Percentiles rank a stretch among this genome's conserved stretches.
These are phyloP conservation scores for Panicum virgatum DNA, from an alignment of 202 grass and related monocot species.

Conservation along the genomic window DNA sequence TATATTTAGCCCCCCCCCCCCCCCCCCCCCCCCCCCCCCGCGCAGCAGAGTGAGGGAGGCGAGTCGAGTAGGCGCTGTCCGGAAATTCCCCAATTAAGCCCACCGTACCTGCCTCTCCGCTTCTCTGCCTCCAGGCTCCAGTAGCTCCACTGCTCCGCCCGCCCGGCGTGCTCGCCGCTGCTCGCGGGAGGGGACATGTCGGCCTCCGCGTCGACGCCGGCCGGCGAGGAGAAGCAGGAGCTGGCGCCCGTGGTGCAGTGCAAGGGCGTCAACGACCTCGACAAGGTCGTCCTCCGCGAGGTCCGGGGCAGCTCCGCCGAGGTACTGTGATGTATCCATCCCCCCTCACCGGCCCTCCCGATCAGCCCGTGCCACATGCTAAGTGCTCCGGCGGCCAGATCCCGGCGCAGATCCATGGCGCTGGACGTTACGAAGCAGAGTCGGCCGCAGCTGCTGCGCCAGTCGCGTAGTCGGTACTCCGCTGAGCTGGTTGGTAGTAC, in stretches of 20 bases:
- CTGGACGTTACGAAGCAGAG: background rate
- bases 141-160: background rate
- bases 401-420: constrained; percentile 35
- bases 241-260: constrained; percentile 45
- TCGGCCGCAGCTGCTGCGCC: constrained; percentile 7
- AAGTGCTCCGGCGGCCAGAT: background rate
- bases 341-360: background rate
- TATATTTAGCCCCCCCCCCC: constrained; percentile 30
- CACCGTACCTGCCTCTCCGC: background rate
- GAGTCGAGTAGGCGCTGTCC: background rate
- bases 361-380: background rate
- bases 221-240: constrained; percentile 30
- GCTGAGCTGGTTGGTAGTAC: background rate
- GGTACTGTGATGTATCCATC: constrained; percentile 31
- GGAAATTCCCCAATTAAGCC: constrained; percentile 36
- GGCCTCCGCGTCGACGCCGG: constrained; percentile 21
- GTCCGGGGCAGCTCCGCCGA: constrained; percentile 67
- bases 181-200: constrained; percentile 41
- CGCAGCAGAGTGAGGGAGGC: background rate
- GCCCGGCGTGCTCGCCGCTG: background rate
- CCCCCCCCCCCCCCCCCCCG: too few relatives aligned
- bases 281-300: constrained; percentile 87
- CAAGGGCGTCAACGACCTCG: constrained; percentile 79
- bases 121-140: background rate
- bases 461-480: constrained; percentile 1